Evolutionary conservation across 768 basidiomycete genomes (phyloP), one percentile per base, ranked within the genome.

Genomic region (Psilocybe cubensis): DNA sequence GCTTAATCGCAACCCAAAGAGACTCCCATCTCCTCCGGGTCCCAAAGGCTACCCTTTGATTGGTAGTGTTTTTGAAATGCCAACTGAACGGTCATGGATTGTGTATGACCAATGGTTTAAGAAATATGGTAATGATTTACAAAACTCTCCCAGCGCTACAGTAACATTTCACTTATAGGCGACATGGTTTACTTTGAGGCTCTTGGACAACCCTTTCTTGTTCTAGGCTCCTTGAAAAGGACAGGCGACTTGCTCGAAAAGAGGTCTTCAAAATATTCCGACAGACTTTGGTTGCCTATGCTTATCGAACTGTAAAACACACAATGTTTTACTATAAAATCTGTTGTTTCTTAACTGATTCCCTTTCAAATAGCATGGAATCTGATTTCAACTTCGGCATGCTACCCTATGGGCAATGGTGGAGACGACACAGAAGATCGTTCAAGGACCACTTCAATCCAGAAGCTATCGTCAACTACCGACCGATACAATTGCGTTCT

Each of bases 181-280:
- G 82, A 83, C 56, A 69, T 87, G 57, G 76, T 84, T 1, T 82
- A 79, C 61, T 72, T 84, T 50, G 74, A 75, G 49, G 73, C 82
- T 25, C 66, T 86, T 3, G 80, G 69, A 12, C 66, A 68, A 28
- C 61, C 60, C 6, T 62, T 70, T 24, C 48, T 73, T 9, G 53
- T 72, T 12, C 47, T 73, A 3, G 62, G 64, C 20, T 62, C 54
- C 9, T 28, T 58, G 5, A 78, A 59, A 74, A 76, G 63, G 71
- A 74, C 52, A 1, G 68, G 71, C 35, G 85, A 87, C 24, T 74
- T 87, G 1, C 79, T 87, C 18, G 84, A 86, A 43, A 83, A 78
- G 56, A 72, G 80, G 7, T 80, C 79, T 3, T 62, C 72, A 9
- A 83, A 80, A 45, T 86, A 86, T 56, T 85, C 86, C 0, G 80